Conservation (phyloP, 2,329 filamentous ascomycete species). For the Pseudogymnoascus sp. region DNA sequence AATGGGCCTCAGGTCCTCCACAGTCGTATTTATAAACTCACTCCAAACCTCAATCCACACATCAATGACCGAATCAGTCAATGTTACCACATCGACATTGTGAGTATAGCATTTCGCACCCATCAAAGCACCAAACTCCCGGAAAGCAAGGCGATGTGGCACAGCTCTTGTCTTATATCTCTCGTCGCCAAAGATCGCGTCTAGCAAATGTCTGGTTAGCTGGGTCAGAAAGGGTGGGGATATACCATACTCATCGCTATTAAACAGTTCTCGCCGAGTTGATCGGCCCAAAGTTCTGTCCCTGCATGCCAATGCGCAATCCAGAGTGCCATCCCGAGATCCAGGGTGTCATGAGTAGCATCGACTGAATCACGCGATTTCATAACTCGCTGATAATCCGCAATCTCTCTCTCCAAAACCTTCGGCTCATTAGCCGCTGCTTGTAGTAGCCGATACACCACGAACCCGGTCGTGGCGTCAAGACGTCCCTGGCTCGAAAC, state of each 20-base stretch:
- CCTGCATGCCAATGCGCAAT: constrained; percentile 45
- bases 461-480: constrained; percentile 50
- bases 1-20: constrained; percentile 4
- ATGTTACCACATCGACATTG: not conserved
- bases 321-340: constrained; percentile 56
- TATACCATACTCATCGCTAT: not conserved
- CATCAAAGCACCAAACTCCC: constrained; percentile 12
- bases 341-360: constrained; percentile 45
- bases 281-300: constrained; percentile 42
- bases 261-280: constrained; percentile 23
- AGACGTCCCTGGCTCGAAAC: constrained; percentile 49
- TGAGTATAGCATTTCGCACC: constrained; percentile 2
- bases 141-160: constrained; percentile 12
- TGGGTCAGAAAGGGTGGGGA: not conserved
- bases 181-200: not conserved
- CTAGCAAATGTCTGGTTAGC: constrained; percentile 14
- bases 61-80: constrained; percentile 5
- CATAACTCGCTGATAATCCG: constrained; percentile 46
- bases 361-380: constrained; percentile 37
- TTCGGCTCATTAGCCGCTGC: constrained; percentile 34
- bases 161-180: constrained; percentile 2
- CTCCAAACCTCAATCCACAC: constrained; percentile 11
- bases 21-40: not conserved
- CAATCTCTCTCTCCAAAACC: constrained; percentile 43
- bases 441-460: constrained; percentile 44